Base-by-base conservation (phyloP, 108 stramenopile species). In the Cyclotella choctawhatcheeana region DNA sequence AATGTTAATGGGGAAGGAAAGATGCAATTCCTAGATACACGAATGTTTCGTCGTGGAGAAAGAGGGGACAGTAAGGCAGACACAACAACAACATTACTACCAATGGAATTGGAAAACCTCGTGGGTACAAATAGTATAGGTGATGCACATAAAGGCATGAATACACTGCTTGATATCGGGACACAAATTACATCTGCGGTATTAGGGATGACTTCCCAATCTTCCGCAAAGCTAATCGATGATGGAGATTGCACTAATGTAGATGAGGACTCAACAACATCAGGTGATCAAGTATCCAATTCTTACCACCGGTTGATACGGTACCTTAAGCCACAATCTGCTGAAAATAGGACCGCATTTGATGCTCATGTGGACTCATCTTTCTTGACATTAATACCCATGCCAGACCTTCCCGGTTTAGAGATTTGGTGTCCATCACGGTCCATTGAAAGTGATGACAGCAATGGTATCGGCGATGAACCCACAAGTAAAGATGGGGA, bases 371-470 rank as follows among this genome's bases (percentile, higher is more conserved):
- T 79, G 13, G 78, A 79, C 29, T 74, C 73, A 22, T 54, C 78
- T 2, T 79, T 79, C 56, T 44, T 79, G 35, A 79, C 78, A 0
- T 33, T 79, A 51, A 79, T 79, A 32, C 78, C 78, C 10, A 79
- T 79, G 78, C 78, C 78, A 16, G 58, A 74, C 7, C 37, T 79
- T 35, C 67, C 79, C n/a, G 73, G 79, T 4, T 54, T 80, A 32
- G 79, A 80, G 60, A 73, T 80, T 34, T 80, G 79, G 79, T 80
- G 74, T 25, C 79, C 79, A 13, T 69, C 72, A 16, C 60, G 40
- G n/a, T 2, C 13, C 10, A 25, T 12, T 14, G 13, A 24, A 17
- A 16, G 12, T 25, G 47, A 31, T 65, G 69, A 21, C 22, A 18
- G 27, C 27, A 44, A 44, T 12, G 26, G n/a, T n/a, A n/a, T n/a